Percentiles rank a stretch among this genome's conserved stretches.
Evolutionary conservation across 305 asterid genomes (phyloP).

Genomic region (Galium porrigens): DNA sequence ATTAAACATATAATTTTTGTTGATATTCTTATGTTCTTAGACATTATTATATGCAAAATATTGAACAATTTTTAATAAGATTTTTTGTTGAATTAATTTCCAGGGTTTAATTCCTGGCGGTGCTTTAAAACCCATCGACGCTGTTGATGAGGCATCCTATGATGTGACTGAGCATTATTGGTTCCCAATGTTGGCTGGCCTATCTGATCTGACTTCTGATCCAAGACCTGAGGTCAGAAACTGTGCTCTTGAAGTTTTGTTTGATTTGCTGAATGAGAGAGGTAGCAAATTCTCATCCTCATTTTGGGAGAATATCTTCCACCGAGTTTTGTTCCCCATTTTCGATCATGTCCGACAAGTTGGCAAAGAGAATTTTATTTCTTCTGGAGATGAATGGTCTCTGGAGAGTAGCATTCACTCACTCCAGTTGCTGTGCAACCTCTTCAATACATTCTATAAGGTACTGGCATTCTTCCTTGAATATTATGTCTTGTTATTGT

Average conservation of each 20-base stretch:
- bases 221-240: slow-evolving; percentile 88
- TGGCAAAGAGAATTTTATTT: slow-evolving; percentile 49
- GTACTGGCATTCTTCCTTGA: slow-evolving; percentile 24
- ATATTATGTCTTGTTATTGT: neutral
- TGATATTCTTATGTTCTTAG: neutral
- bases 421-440: slow-evolving; percentile 87
- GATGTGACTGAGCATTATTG: slow-evolving; percentile 98
- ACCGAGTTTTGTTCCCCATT: slow-evolving; percentile 82
- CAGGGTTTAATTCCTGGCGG: slow-evolving; percentile 99
- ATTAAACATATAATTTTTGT: neutral
- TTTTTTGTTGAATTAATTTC: slow-evolving; percentile 8
- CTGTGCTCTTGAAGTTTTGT: slow-evolving; percentile 97
- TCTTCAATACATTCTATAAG: slow-evolving; percentile 95
- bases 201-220: slow-evolving; percentile 94
- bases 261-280: slow-evolving; percentile 92
- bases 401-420: slow-evolving; percentile 90
- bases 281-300: slow-evolving; percentile 88
- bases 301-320: slow-evolving; percentile 93
- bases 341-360: slow-evolving; percentile 90
- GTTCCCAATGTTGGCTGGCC: slow-evolving; percentile 99
- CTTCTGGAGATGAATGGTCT: slow-evolving; percentile 66
- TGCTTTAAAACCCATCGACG: slow-evolving; percentile 70
- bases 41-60: neutral
- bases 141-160: slow-evolving; percentile 44
- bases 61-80: neutral